Percentiles rank a stretch among this genome's conserved stretches.
Evolutionary conservation across 768 basidiomycete species (phyloP).

Genomic region (Hericium erinaceus): DNA sequence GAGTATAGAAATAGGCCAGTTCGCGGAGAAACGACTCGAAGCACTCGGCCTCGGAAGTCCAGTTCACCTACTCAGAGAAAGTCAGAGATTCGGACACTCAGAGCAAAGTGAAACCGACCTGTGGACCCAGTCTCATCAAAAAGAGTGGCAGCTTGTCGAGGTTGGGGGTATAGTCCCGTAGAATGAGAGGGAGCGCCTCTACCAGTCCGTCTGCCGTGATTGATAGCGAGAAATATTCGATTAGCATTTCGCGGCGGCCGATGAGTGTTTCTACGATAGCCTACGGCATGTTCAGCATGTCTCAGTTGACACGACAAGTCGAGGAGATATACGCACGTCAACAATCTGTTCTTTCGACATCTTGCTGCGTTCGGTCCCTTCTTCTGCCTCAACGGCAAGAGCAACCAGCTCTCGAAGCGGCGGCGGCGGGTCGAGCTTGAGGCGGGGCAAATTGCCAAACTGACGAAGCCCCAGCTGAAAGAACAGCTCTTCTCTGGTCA

Average conservation of each 20-base stretch:
- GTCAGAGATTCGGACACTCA: background rate
- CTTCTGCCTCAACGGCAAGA: constrained; percentile 71
- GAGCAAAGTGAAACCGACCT: constrained; percentile 35
- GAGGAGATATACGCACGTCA: constrained; percentile 39
- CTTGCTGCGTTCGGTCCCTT: constrained; percentile 38
- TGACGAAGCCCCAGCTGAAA: constrained; percentile 90
- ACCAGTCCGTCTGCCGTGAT: constrained; percentile 61
- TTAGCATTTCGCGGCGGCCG: constrained; percentile 68
- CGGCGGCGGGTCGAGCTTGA: constrained; percentile 81
- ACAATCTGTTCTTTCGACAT: constrained; percentile 56
- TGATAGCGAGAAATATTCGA: constrained; percentile 81
- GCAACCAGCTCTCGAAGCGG: constrained; percentile 58
- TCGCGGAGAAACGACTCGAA: constrained; percentile 83
- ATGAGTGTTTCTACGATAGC: constrained; percentile 54
- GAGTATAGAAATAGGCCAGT: constrained; percentile 85
- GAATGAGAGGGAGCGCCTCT: constrained; percentile 71
- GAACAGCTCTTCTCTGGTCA: constrained; percentile 78
- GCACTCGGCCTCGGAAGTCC: constrained; percentile 78
- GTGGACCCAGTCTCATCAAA: constrained; percentile 86
- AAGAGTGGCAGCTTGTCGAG: constrained; percentile 85
- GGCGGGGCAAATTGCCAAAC: constrained; percentile 71
- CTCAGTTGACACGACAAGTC: background rate
- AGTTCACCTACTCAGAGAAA: constrained; percentile 59
- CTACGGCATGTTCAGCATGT: constrained; percentile 26
- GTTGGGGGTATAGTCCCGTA: constrained; percentile 85